Percentiles rank a stretch among this genome's conserved stretches.
Evolutionary conservation across 257 asterid genomes (phyloP).

Genomic region (Nicotiana otophora): DNA sequence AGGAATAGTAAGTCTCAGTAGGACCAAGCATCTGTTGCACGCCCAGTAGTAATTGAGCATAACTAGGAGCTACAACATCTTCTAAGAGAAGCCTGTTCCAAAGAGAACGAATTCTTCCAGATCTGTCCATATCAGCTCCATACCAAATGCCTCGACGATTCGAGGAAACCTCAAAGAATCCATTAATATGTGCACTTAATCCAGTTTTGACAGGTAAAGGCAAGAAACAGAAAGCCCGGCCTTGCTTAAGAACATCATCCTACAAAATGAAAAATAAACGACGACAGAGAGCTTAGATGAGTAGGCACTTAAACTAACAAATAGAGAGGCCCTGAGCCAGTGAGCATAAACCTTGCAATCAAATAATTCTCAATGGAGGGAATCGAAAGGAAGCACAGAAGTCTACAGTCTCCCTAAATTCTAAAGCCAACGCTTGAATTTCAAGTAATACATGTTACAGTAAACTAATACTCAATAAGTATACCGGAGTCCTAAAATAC

Average conservation of each 20-base stretch:
- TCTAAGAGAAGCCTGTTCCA: conserved; percentile 96
- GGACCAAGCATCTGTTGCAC: conserved; percentile 56
- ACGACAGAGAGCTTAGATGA: conserved; percentile 14
- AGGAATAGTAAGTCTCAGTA: conserved; percentile 54
- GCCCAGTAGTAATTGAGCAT: conserved; percentile 55
- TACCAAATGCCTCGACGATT: conserved; percentile 99
- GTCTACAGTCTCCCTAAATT: neutral
- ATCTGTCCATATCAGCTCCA: conserved; percentile 97
- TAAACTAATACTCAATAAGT: neutral
- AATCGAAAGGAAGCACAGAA: neutral
- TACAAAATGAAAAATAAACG: conserved; percentile 21
- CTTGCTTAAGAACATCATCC: conserved; percentile 58
- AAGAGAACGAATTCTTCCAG: conserved; percentile 89
- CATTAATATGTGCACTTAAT: conserved; percentile 68
- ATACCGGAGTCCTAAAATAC: neutral
- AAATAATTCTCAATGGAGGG: neutral
- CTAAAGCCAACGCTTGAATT: neutral
- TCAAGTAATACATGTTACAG: neutral
- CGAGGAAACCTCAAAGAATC: conserved; percentile 93
- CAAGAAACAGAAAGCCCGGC: conserved; percentile 93
- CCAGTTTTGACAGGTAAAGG: conserved; percentile 98
- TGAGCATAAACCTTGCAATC: neutral
- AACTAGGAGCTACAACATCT: conserved; percentile 84
- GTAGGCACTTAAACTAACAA: neutral
- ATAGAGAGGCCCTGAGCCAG: neutral